Evolutionary conservation across 768 basidiomycete species (phyloP), one percentile per base, ranked within the genome.

Genomic region (Suillus lakei): DNA sequence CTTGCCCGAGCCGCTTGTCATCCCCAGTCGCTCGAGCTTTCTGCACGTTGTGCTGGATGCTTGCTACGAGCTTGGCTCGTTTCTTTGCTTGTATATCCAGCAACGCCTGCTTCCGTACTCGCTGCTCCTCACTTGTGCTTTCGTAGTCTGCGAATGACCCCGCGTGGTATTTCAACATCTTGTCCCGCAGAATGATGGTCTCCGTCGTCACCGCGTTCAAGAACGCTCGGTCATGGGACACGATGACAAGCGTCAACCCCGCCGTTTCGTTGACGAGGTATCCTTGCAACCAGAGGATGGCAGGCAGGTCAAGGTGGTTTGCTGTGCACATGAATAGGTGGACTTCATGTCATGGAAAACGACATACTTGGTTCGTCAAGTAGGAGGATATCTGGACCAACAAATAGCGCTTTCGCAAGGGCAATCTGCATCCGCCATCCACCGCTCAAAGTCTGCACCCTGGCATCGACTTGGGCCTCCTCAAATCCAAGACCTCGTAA

Each of bases 221-320:
- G 69, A 92, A 91, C 26, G 81, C 83, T 50, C 86, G 85, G 72
- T 91, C 90, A 68, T 91, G 90, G 0, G 89, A 85, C 30, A 88
- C 85, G 61, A 91, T 74, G 30, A 91, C 81, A n/a, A 91, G 74
- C 0, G 88, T 88, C 2, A 64, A 43, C 10, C 58, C 66, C 50
- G 81, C 74, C 23, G 72, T 70, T 58, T 80, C 74, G 50, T 76
- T 79, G 26, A 76, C 72, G 5, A 90, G 80, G 68, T 86, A 84
- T 1, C 79, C 73, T 71, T 89, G 82, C 6, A 87, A 76, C 84
- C 85, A 88, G 21, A 87, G 69, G 34, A 86, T 80, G 0, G 84
- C 80, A 36, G 81, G 80, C 13, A 88, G 74, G 70, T 88, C 90
- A 66, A 80, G 71, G 62, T 78, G 80, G 63, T 81, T 81, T 12